A percentile compares a stretch with the other conserved stretches of the same genome.
Conservation (phyloP, 495 filamentous ascomycete species). For the Penicillium turbatum region DNA sequence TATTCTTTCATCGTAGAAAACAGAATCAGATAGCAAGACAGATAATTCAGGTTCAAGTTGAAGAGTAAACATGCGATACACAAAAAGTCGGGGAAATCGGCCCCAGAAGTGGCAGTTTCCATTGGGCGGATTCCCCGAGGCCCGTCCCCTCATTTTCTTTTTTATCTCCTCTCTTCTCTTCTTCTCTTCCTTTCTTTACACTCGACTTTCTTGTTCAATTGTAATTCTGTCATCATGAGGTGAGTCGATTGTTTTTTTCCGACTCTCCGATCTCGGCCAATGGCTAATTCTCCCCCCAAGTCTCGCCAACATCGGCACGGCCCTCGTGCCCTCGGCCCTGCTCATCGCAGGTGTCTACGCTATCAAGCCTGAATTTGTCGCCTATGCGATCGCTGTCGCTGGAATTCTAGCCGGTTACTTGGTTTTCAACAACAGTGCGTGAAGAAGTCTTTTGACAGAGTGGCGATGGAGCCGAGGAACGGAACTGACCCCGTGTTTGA, state of each 20-base stretch:
- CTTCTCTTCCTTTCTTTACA: constrained; percentile 7
- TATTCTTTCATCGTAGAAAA: not conserved
- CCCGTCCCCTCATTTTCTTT: constrained; percentile 2
- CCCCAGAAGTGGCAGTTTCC: constrained; percentile 24
- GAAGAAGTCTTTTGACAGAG: not conserved
- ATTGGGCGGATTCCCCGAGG: constrained; percentile 20
- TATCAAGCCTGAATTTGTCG: constrained; percentile 72
- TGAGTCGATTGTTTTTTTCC: constrained; percentile 9
- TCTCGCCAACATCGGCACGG: constrained; percentile 59
- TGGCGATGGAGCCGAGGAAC: not conserved
- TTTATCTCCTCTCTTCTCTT: constrained; percentile 5
- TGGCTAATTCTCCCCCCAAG: constrained; percentile 15
- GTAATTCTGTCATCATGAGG: constrained; percentile 34
- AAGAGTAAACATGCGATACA: constrained; percentile 1
- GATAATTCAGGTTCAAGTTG: not conserved
- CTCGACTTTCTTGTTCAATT: not conserved
- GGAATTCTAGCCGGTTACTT: constrained; percentile 15
- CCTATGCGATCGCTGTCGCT: constrained; percentile 57
- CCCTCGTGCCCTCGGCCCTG: constrained; percentile 82
- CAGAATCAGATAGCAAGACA: not conserved
- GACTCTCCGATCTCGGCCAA: not conserved
- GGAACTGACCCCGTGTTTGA: constrained; percentile 13
- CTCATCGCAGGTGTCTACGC: constrained; percentile 71
- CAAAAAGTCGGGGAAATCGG: constrained; percentile 6
- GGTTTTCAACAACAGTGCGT: constrained; percentile 25